These are phyloP conservation scores for Thielaviopsis populi DNA, from an alignment of 2,329 filamentous ascomycete genomes.

Conservation along the genomic window DNA sequence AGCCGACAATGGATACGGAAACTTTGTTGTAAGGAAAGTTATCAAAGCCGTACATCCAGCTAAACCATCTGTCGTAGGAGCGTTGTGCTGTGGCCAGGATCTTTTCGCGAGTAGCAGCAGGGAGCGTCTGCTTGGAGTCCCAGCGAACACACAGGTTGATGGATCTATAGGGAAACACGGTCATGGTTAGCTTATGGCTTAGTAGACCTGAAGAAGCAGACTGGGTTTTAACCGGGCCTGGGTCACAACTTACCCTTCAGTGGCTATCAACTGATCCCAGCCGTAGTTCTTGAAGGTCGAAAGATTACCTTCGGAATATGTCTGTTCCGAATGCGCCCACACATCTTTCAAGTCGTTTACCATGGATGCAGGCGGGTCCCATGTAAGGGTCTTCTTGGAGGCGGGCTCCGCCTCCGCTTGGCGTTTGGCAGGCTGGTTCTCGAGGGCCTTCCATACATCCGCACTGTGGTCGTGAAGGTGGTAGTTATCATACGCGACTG, in stretches of 20 bases:
- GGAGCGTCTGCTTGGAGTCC: constrained; percentile 27
- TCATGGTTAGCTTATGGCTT: not conserved
- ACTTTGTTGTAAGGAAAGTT: constrained; percentile 29
- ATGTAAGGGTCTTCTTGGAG: constrained; percentile 21
- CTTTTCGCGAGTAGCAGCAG: constrained; percentile 26
- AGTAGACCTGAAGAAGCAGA: not conserved
- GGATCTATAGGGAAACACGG: constrained; percentile 8
- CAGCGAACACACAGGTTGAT: constrained; percentile 31
- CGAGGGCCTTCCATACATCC: not conserved
- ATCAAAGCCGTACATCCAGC: constrained; percentile 30
- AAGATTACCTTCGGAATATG: constrained; percentile 20
- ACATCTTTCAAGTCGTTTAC: constrained; percentile 22
- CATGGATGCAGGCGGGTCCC: constrained; percentile 22
- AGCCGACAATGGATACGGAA: constrained; percentile 29
- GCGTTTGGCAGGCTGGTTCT: not conserved
- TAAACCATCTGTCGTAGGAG: constrained; percentile 29
- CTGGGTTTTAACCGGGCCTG: too few relatives aligned
- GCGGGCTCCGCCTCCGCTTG: not conserved
- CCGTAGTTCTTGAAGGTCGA: constrained; percentile 24
- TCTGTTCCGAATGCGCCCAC: constrained; percentile 23
- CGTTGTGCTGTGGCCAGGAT: constrained; percentile 25
- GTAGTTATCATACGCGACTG: not conserved
- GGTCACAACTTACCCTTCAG: constrained; percentile 20
- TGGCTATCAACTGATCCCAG: constrained; percentile 24
- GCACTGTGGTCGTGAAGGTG: not conserved